Base-by-base conservation (phyloP, 441 rosid genomes). In the Erodium texanum region DNA sequence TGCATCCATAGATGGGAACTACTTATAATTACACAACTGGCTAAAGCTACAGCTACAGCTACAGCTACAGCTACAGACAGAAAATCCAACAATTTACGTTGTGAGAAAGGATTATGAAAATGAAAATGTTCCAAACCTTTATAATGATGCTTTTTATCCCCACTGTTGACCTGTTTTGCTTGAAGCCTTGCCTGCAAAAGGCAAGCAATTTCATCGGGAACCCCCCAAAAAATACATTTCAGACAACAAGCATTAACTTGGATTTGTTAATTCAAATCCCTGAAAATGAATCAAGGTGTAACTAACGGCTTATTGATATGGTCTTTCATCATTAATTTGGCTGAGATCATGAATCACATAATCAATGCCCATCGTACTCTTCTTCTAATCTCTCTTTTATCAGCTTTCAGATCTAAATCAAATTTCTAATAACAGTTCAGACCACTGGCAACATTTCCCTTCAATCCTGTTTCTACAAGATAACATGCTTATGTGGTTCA, bases 81-180 rank as follows among this genome's bases (percentile, higher is more conserved):
- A 16, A 45, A 45, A 2, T 45, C 11, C 52, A 45, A 45, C 52
- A 1, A 45, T 2, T 45, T 14, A 45, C 14, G 52, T 11, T 45
- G 15, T 14, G 52, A 45, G 15, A 45, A 45, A 14, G 52, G 52
- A 11, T 45, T 11, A 45, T 45, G 52, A 41, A 8, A 45, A 22
- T n/a, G 61, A 66, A 8, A 43, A 19, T 11, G 54, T 20, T 45
- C 52, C 78, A 38, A 59, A 89, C 98, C 98, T 89, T 82, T 80
- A 74, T 93, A 90, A 8, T 82, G 85, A 65, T 85, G 96, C 76
- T 86, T 89, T 77, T 77, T 89, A 79, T 90, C 96, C 69, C 82
- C 89, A 24, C 87, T 77, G 61, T 77, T 77, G 66, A 77, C 74
- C 75, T 90, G 96, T 77, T 89, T 93, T 48, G 92, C 98, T 89